A percentile compares a stretch with the other conserved stretches of the same genome.
Evolutionary conservation across 176 grass and related monocot genomes (phyloP).

Genomic region (Aegilops bicornis): DNA sequence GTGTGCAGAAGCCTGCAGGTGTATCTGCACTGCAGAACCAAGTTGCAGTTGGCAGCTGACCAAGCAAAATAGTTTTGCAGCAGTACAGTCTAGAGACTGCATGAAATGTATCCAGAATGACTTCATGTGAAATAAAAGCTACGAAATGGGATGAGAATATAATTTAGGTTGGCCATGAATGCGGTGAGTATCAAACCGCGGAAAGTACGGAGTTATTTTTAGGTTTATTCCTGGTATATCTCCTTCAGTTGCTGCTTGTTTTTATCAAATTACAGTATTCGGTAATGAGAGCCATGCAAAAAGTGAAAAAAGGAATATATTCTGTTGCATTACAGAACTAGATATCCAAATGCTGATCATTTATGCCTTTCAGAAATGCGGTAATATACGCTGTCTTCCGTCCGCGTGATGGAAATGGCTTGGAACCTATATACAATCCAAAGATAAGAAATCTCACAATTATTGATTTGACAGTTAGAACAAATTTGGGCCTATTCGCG

Average conservation of each 20-base stretch:
- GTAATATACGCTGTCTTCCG: slow-evolving; percentile 9
- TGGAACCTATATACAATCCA: slow-evolving; percentile 16
- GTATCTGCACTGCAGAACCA: background rate
- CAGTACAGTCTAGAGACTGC: background rate
- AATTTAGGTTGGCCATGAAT: background rate
- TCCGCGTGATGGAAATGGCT: background rate
- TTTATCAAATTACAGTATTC: slow-evolving; percentile 21
- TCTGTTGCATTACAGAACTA: background rate
- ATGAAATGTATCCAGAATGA: background rate
- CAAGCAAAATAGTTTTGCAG: background rate
- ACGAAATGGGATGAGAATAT: background rate
- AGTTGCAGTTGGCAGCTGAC: background rate
- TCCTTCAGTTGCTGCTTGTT: background rate
- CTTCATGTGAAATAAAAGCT: background rate
- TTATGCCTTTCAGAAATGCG: background rate
- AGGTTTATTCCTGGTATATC: slow-evolving; percentile 33
- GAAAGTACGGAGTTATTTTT: background rate
- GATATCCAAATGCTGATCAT: slow-evolving; percentile 15
- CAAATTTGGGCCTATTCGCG: slow-evolving; percentile 13
- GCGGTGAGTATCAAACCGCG: background rate
- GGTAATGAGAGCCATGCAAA: background rate
- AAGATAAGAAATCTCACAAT: slow-evolving; percentile 30
- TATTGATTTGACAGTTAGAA: background rate
- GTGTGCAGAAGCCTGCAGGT: background rate
- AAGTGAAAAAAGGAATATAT: slow-evolving; percentile 19